A percentile compares a stretch with the other conserved stretches of the same genome.
Conservation (phyloP, 1,284 basidiomycete genomes). For the Jaminaea rosea region DNA sequence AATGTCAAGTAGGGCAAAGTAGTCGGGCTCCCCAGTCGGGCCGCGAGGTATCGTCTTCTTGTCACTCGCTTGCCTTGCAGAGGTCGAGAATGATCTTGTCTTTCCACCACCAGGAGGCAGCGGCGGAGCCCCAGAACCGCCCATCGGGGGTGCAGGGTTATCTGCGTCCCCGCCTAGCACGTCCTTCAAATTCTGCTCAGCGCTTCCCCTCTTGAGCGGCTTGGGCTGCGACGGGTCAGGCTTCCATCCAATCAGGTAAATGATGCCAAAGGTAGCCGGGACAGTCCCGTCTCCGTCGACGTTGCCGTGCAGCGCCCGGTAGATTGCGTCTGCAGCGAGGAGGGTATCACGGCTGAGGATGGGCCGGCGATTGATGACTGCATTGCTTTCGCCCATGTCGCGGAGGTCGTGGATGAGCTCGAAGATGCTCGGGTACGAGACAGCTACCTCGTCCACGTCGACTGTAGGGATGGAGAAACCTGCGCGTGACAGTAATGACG, state of each 20-base stretch:
- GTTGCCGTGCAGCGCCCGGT: conserved; percentile 60
- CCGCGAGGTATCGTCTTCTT: background rate
- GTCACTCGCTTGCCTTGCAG: background rate
- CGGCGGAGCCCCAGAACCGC: background rate
- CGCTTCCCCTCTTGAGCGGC: conserved; percentile 75
- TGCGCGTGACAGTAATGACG: conserved; percentile 63
- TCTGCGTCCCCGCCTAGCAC: conserved; percentile 19
- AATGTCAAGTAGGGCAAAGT: conserved; percentile 30
- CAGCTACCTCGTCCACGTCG: conserved; percentile 84
- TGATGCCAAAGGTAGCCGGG: conserved; percentile 90
- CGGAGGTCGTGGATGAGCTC: conserved; percentile 85
- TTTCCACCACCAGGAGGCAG: background rate
- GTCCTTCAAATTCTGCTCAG: conserved; percentile 69
- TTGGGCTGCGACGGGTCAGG: conserved; percentile 74
- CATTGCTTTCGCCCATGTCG: conserved; percentile 95
- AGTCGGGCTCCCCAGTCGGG: conserved; percentile 11
- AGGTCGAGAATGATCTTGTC: conserved; percentile 1
- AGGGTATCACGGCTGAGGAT: conserved; percentile 76
- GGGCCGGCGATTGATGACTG: conserved; percentile 60
- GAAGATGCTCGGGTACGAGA: conserved; percentile 90
- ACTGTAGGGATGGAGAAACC: conserved; percentile 91
- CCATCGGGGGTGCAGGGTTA: background rate
- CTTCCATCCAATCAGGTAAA: conserved; percentile 98
- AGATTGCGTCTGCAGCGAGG: conserved; percentile 81
- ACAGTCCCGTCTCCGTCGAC: conserved; percentile 59